Evolutionary conservation across 2,329 filamentous ascomycete genomes (phyloP).

Genomic region (Neonectria hederae): DNA sequence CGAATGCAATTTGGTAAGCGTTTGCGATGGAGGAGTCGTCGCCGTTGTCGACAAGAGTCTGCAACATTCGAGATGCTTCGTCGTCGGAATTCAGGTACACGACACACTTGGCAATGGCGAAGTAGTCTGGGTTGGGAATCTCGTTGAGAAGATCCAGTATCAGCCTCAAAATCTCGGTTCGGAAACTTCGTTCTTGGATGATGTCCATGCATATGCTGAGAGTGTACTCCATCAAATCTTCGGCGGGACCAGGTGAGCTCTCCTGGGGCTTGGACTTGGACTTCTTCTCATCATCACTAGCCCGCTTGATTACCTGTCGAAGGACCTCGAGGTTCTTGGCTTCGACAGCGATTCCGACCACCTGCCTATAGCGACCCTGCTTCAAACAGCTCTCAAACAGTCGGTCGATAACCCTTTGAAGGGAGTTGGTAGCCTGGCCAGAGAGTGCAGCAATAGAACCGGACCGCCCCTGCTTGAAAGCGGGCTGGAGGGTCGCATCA

Average conservation of each 20-base stretch:
- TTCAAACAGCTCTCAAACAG: constrained; percentile 91
- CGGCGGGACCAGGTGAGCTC: constrained; percentile 68
- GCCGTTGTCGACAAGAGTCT: constrained; percentile 80
- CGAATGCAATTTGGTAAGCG: constrained; percentile 97
- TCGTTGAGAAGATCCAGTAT: constrained; percentile 96
- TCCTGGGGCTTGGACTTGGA: constrained; percentile 65
- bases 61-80: constrained; percentile 87
- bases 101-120: constrained; percentile 96
- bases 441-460: constrained; percentile 72
- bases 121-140: constrained; percentile 93
- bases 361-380: constrained; percentile 89
- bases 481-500: constrained; percentile 66
- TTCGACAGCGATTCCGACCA: constrained; percentile 96
- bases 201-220: constrained; percentile 97
- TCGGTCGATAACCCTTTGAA: constrained; percentile 85
- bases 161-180: constrained; percentile 84
- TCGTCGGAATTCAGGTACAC: constrained; percentile 94
- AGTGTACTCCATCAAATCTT: constrained; percentile 97
- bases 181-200: constrained; percentile 89
- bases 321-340: constrained; percentile 91
- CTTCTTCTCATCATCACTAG: constrained; percentile 84
- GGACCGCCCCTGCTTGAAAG: constrained; percentile 62
- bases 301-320: constrained; percentile 84
- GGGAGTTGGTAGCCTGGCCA: constrained; percentile 77
- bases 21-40: constrained; percentile 82